Conservation (phyloP, 2,329 filamentous ascomycete genomes). For the Claviceps cyperi region DNA sequence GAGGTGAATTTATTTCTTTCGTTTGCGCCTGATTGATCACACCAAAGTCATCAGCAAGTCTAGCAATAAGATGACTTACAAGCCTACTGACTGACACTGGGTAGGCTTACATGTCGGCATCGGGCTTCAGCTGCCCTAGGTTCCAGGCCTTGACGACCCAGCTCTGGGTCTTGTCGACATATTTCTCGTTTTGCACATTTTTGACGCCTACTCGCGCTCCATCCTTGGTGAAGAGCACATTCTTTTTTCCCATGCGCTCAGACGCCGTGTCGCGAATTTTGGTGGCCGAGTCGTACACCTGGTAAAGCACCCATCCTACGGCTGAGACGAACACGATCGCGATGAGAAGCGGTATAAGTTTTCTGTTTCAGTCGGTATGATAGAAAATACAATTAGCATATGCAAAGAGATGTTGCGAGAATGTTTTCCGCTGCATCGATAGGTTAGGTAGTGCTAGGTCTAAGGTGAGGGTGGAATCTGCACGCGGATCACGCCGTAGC, state of each 20-base stretch:
- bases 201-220: conserved; percentile 59
- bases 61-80: no score
- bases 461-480: background rate
- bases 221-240: conserved; percentile 62
- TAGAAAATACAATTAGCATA: background rate
- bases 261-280: conserved; percentile 52
- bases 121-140: conserved; percentile 23
- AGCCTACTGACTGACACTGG: background rate
- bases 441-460: background rate
- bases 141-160: conserved; percentile 55
- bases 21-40: conserved; percentile 3
- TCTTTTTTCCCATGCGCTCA: conserved; percentile 59
- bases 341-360: conserved; percentile 53
- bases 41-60: background rate
- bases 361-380: conserved; percentile 19
- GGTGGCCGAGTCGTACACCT: conserved; percentile 53
- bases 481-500: background rate
- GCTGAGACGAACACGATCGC: conserved; percentile 39
- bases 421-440: background rate
- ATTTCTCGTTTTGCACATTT: conserved; percentile 52
- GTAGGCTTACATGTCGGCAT: conserved; percentile 10
- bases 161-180: conserved; percentile 60
- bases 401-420: background rate
- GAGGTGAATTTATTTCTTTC: conserved; percentile 3
- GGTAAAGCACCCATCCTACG: conserved; percentile 55